Evolutionary conservation across 2,329 filamentous ascomycete species (phyloP).

Genomic region (Claviceps cyperi): DNA sequence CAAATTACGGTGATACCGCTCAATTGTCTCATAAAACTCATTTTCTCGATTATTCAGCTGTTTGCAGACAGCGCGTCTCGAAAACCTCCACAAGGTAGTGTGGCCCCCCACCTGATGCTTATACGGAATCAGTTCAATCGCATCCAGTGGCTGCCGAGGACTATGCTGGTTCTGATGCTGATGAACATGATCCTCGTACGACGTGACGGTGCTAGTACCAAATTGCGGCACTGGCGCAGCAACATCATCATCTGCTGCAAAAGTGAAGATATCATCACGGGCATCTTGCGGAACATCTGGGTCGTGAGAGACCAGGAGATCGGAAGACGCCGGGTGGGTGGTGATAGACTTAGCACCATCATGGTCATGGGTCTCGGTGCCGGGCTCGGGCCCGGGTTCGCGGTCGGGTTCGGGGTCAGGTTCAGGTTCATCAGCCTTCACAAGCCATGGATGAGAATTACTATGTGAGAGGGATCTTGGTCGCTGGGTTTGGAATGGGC

Average conservation of each 20-base stretch:
- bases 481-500: constrained; percentile 31
- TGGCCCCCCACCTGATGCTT: constrained; percentile 96
- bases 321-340: constrained; percentile 10
- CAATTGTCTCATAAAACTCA: constrained; percentile 95
- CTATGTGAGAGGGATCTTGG: constrained; percentile 26
- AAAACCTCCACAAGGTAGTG: constrained; percentile 92
- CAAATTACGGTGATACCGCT: constrained; percentile 78
- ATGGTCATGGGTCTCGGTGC: constrained; percentile 13
- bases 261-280: constrained; percentile 22
- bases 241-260: constrained; percentile 25
- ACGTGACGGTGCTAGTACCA: constrained; percentile 14
- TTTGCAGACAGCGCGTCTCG: constrained; percentile 88
- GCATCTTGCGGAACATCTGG: constrained; percentile 20
- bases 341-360: constrained; percentile 1
- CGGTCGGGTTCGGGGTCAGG: constrained; percentile 20
- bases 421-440: constrained; percentile 40
- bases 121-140: constrained; percentile 92
- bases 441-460: constrained; percentile 37
- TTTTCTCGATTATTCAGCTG: constrained; percentile 97
- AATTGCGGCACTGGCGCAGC: no score
- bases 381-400: constrained; percentile 16
- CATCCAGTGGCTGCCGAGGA: constrained; percentile 55
- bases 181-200: constrained; percentile 34
- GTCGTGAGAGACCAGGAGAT: constrained; percentile 15
- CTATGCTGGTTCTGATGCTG: constrained; percentile 38